A percentile compares a stretch with the other conserved stretches of the same genome.
Conservation (phyloP, 2,329 filamentous ascomycete genomes). For the Aspergillus ruber region DNA sequence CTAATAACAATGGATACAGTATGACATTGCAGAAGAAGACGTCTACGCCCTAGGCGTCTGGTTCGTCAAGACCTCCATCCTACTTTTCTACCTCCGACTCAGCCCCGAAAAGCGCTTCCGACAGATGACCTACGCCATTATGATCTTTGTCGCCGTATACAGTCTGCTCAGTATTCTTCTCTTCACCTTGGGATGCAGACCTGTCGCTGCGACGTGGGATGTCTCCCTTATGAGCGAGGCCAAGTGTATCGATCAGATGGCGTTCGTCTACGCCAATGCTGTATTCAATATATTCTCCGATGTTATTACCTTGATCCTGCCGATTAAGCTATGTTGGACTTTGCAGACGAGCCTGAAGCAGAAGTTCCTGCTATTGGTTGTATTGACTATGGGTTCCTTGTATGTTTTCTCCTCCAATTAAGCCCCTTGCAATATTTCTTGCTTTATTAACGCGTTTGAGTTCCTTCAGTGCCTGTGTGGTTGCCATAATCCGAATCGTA, state of each 20-base stretch:
- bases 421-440: neutral
- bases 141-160: conserved; percentile 11
- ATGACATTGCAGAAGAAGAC: conserved; percentile 9
- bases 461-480: conserved; percentile 5
- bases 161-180: conserved; percentile 10
- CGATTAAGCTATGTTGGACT: conserved; percentile 7
- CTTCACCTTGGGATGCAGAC: conserved; percentile 10
- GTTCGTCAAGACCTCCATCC: conserved; percentile 14
- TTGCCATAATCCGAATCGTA: conserved; percentile 10
- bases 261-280: conserved; percentile 10
- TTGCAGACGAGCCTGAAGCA: conserved; percentile 7
- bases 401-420: neutral
- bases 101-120: conserved; percentile 12
- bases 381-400: conserved; percentile 11
- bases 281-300: conserved; percentile 9
- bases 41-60: conserved; percentile 10
- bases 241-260: conserved; percentile 7
- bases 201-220: conserved; percentile 10
- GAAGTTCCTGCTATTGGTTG: conserved; percentile 3
- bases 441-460: neutral
- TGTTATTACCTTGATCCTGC: conserved; percentile 6
- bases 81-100: conserved; percentile 13
- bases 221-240: conserved; percentile 6
- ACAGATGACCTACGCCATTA: conserved; percentile 12
- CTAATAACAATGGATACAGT: neutral